Evolutionary conservation across 345 rosid species (phyloP), one percentile per base, ranked within the genome.

Genomic region (Aquilaria sinensis): DNA sequence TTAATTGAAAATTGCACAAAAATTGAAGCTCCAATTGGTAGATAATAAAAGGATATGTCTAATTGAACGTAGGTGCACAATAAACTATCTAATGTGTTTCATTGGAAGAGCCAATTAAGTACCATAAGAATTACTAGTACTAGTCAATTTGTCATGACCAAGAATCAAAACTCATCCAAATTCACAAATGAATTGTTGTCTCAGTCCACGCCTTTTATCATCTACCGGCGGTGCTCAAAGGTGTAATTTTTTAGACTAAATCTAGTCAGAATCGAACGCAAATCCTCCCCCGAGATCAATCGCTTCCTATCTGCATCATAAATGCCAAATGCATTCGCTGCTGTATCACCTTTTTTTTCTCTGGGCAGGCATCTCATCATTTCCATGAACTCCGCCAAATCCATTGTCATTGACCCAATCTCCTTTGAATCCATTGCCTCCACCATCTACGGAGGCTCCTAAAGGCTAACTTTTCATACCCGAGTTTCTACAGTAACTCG

Each of bases 171-270:
- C 63, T 83, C 83, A 41, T 67, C 67, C 59, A 78, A 81, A 54
- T 78, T 80, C 47, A 83, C 85, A 58, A 71, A 81, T 9, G 85
- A 82, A 75, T 83, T 85, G 1, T 79, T 78, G 51, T 78, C 74
- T 48, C 56, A 68, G 34, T 83, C 88, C 2, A 76, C 78, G 5
- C 80, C 75, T 56, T 54, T 68, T 6, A 83, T 83, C 85, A 83
- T 80, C n/a, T 55, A 55, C 69, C 32, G 65, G 63, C 88, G 80
- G 29, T 80, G 75, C 62, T 57, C 31, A 16, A 83, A 59, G 48
- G 79, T 73, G 56, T 80, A 75, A 13, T 68, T 50, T 1, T 60
- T 62, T 29, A 61, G 65, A 23, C 82, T 82, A 30, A 77, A 73
- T 13, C 68, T 70, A 16, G 2, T 30, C 31, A 83, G 66, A 52